A percentile compares a stretch with the other conserved stretches of the same genome.
Evolutionary conservation across 768 basidiomycete genomes (phyloP).

Genomic region (Hemileccinum rubropunctum): DNA sequence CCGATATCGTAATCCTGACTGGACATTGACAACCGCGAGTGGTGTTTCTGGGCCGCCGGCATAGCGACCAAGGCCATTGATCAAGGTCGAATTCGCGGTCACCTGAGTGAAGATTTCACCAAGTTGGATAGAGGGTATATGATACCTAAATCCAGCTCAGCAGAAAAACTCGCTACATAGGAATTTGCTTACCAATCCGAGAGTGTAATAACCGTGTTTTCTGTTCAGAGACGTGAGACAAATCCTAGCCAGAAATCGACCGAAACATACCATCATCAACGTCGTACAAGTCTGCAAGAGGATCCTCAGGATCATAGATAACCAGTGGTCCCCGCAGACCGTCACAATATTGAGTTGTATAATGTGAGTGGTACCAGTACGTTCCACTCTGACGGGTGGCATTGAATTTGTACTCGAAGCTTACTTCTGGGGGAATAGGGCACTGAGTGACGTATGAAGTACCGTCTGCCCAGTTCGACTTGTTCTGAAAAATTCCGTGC

Average conservation of each 20-base stretch:
- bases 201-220: conserved; percentile 46
- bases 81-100: conserved; percentile 41
- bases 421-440: conserved; percentile 25
- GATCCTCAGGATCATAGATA: conserved; percentile 46
- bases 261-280: conserved; percentile 41
- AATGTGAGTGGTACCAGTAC: conserved; percentile 49
- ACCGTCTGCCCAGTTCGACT: conserved; percentile 36
- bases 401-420: conserved; percentile 37
- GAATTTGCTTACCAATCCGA: conserved; percentile 41
- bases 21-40: conserved; percentile 46
- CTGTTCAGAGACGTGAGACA: conserved; percentile 12
- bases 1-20: conserved; percentile 43
- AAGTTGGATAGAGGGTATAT: conserved; percentile 22
- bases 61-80: conserved; percentile 53
- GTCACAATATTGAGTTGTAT: conserved; percentile 38
- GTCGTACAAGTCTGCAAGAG: conserved; percentile 41
- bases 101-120: conserved; percentile 6
- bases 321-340: conserved; percentile 42
- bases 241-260: background rate
- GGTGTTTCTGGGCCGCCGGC: conserved; percentile 37
- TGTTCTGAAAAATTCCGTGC: conserved; percentile 30
- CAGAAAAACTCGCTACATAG: background rate
- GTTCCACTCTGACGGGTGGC: conserved; percentile 38
- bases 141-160: conserved; percentile 35
- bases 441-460: conserved; percentile 42